These are phyloP conservation scores for Rhizophora apiculata DNA, from an alignment of 345 rosid genomes.

Conservation along the genomic window DNA sequence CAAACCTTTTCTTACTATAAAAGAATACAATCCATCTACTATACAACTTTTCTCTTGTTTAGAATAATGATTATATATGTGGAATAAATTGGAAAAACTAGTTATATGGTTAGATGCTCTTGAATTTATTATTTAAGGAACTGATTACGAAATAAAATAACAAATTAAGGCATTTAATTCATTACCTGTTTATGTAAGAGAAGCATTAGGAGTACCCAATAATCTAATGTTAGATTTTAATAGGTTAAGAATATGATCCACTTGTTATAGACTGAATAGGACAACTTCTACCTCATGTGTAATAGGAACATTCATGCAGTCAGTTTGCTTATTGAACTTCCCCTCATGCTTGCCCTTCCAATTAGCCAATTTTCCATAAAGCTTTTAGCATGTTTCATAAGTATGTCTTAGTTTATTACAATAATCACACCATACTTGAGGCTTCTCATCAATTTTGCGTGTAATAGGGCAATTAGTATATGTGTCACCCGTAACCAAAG, in stretches of 20 bases:
- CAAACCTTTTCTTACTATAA: background rate
- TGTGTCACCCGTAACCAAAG: background rate
- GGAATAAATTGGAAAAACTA: background rate
- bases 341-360: background rate
- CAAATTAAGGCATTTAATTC: background rate
- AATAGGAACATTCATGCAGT: background rate
- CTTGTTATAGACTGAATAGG: background rate
- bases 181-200: background rate
- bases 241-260: background rate
- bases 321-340: background rate
- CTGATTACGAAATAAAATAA: background rate
- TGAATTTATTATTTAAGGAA: conserved; percentile 9
- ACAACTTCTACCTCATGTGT: background rate
- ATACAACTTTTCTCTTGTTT: background rate
- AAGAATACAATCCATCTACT: background rate
- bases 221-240: background rate
- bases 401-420: conserved; percentile 6
- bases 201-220: background rate
- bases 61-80: background rate
- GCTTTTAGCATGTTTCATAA: conserved; percentile 5
- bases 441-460: background rate
- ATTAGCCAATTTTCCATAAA: background rate
- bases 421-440: background rate
- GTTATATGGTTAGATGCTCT: conserved; percentile 10
- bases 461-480: too few species aligned